Conservation (phyloP, 352 stramenopile species). For the Phytophthora podocarpi region DNA sequence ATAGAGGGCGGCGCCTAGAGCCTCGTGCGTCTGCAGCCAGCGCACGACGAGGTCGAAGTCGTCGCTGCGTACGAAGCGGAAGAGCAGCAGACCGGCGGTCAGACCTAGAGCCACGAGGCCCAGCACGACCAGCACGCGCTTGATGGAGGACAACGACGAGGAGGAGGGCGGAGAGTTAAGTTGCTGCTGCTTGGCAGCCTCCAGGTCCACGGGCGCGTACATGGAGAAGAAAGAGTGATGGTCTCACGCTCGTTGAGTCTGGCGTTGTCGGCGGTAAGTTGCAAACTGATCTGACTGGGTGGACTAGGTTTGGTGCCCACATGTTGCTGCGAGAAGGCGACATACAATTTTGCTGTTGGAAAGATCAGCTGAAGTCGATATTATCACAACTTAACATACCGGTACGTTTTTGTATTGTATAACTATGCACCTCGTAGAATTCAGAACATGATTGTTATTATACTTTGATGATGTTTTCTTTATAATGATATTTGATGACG, state of each 20-base stretch:
- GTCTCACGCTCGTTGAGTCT: constrained; percentile 8
- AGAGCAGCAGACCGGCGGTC: constrained; percentile 29
- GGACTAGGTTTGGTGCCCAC: constrained; percentile 4
- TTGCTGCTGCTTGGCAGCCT: constrained; percentile 17
- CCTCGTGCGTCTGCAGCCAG: constrained; percentile 56
- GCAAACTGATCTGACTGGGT: constrained; percentile 7
- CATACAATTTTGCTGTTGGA: not conserved
- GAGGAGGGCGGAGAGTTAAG: not conserved
- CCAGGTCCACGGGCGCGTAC: constrained; percentile 32
- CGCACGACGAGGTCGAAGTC: constrained; percentile 51
- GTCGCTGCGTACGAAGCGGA: constrained; percentile 50
- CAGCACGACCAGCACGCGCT: constrained; percentile 27
- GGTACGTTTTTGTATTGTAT: not conserved
- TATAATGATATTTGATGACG: too few relatives aligned
- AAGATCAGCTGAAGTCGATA: not conserved
- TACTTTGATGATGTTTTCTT: too few relatives aligned
- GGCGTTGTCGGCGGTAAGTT: constrained; percentile 17
- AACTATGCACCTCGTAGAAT: too few relatives aligned
- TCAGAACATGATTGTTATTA: too few relatives aligned
- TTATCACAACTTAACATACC: not conserved
- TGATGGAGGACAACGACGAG: not conserved
- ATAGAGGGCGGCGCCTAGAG: constrained; percentile 51
- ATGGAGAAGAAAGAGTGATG: constrained; percentile 24
- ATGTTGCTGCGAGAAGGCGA: constrained; percentile 1
- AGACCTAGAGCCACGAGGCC: constrained; percentile 25